phyloP scores from a whole-genome alignment of 2,329 filamentous ascomycete genomes.

The Allantophomopsis lycopodina region DNA sequence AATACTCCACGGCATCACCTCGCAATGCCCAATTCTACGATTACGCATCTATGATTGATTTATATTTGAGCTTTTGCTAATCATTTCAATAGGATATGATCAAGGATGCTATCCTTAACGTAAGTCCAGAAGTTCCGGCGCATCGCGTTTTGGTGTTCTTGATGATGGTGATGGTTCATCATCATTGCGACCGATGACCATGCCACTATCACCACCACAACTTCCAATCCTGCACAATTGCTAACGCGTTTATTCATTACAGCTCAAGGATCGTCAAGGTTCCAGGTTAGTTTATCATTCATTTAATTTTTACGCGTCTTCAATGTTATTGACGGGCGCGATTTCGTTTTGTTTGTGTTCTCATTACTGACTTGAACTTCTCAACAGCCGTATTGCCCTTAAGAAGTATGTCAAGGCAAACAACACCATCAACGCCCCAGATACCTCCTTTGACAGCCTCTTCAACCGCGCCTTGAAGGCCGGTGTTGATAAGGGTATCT shows the following conservation, averaged over 20 bases:
- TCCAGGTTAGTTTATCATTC: slow-evolving; percentile 41
- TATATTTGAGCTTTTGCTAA: neutral
- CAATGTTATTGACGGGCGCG: neutral
- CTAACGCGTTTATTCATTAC: slow-evolving; percentile 17
- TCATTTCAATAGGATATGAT: slow-evolving; percentile 40
- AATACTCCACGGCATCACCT: neutral
- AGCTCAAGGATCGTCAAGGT: slow-evolving; percentile 60
- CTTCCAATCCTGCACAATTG: slow-evolving; percentile 7
- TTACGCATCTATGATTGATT: neutral
- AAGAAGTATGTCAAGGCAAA: slow-evolving; percentile 65
- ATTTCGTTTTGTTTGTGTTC: slow-evolving; percentile 1
- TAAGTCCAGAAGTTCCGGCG: slow-evolving; percentile 41
- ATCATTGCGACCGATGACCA: slow-evolving; percentile 3
- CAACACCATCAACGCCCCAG: slow-evolving; percentile 47
- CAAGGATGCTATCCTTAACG: slow-evolving; percentile 56
- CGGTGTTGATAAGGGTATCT: slow-evolving; percentile 55
- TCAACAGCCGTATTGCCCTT: slow-evolving; percentile 44
- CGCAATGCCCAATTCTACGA: neutral
- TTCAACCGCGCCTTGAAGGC: slow-evolving; percentile 57
- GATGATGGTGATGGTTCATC: slow-evolving; percentile 2
- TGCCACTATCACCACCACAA: slow-evolving; percentile 5
- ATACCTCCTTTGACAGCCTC: slow-evolving; percentile 47
- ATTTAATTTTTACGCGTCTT: slow-evolving; percentile 4
- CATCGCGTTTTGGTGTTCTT: slow-evolving; percentile 18
- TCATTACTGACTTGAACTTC: slow-evolving; percentile 6